Evolutionary conservation across 2,329 filamentous ascomycete species (phyloP).

Genomic region (Aureobasidium sp.): DNA sequence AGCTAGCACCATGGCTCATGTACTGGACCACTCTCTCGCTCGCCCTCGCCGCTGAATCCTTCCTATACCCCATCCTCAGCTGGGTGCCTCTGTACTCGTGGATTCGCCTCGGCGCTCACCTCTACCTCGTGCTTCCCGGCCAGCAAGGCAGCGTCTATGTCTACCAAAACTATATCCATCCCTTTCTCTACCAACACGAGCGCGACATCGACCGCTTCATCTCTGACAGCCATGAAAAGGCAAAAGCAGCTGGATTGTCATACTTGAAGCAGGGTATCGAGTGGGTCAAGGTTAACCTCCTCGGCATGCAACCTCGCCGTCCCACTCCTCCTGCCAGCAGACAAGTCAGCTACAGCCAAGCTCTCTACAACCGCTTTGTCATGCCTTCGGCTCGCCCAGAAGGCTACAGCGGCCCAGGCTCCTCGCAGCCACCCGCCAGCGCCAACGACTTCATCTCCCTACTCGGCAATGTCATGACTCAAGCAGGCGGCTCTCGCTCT

Average conservation of each 20-base stretch:
- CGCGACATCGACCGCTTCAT: conserved; percentile 85
- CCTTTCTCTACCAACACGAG: conserved; percentile 83
- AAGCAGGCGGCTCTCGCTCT: conserved; percentile 26
- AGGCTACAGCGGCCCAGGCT: conserved; percentile 37
- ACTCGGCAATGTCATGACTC: conserved; percentile 65
- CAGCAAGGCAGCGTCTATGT: conserved; percentile 86
- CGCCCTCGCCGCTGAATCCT: conserved; percentile 75
- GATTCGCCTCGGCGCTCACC: conserved; percentile 76
- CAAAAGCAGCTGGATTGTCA: conserved; percentile 67
- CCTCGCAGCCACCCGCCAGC: neutral
- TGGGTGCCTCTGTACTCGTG: conserved; percentile 96
- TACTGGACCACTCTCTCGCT: conserved; percentile 94
- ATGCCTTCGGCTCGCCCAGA: conserved; percentile 62
- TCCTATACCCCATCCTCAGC: conserved; percentile 76
- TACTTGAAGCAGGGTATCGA: conserved; percentile 41
- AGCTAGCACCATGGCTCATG: conserved; percentile 96
- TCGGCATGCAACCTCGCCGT: conserved; percentile 65
- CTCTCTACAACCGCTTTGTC: conserved; percentile 76
- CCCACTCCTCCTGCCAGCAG: conserved; percentile 40
- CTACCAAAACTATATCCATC: conserved; percentile 79
- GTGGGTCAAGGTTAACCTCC: conserved; percentile 62
- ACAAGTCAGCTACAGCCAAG: conserved; percentile 63
- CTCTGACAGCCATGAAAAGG: conserved; percentile 68
- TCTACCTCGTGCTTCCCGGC: conserved; percentile 94
- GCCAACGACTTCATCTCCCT: conserved; percentile 68